A percentile compares a stretch with the other conserved stretches of the same genome.
phyloP scores from a whole-genome alignment of 108 stramenopile species.

The Pseudonitzschia pungens region DNA sequence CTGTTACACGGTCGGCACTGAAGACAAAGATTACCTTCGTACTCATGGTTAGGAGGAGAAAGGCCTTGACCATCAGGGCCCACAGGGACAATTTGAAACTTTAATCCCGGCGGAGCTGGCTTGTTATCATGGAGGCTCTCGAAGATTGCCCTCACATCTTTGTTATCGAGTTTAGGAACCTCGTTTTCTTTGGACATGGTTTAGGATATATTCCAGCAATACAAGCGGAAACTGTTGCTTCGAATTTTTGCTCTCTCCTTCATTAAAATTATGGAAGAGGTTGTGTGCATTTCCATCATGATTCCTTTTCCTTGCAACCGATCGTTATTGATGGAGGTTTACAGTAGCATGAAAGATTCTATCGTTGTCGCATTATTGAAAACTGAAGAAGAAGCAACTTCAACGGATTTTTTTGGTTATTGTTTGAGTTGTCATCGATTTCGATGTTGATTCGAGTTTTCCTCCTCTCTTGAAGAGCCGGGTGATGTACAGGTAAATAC shows the following conservation, averaged over 20 bases:
- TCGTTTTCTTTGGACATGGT: conserved; percentile 14
- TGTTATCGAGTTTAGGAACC: conserved; percentile 53
- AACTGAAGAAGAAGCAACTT: conserved; percentile 1
- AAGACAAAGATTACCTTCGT: conserved; percentile 59
- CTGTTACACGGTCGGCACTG: too few species aligned
- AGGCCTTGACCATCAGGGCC: conserved; percentile 55
- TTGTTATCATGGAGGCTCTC: conserved; percentile 50
- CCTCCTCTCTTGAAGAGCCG: neutral
- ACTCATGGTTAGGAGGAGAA: conserved; percentile 73
- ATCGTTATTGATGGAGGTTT: neutral
- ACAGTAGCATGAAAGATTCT: neutral
- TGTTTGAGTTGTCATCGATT: conserved; percentile 5
- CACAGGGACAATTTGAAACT: conserved; percentile 63
- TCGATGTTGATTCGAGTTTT: neutral
- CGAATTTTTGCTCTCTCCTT: neutral
- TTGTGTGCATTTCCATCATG: neutral
- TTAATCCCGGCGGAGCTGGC: conserved; percentile 50
- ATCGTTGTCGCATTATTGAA: neutral
- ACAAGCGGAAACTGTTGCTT: neutral
- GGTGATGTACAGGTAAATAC: neutral
- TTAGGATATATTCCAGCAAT: neutral
- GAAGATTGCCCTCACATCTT: conserved; percentile 67
- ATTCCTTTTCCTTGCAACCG: neutral
- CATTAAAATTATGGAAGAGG: neutral
- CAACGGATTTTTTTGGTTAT: conserved; percentile 15